These are phyloP conservation scores for Penicillium maclennaniae DNA, from an alignment of 495 filamentous ascomycete species.

Conservation along the genomic window DNA sequence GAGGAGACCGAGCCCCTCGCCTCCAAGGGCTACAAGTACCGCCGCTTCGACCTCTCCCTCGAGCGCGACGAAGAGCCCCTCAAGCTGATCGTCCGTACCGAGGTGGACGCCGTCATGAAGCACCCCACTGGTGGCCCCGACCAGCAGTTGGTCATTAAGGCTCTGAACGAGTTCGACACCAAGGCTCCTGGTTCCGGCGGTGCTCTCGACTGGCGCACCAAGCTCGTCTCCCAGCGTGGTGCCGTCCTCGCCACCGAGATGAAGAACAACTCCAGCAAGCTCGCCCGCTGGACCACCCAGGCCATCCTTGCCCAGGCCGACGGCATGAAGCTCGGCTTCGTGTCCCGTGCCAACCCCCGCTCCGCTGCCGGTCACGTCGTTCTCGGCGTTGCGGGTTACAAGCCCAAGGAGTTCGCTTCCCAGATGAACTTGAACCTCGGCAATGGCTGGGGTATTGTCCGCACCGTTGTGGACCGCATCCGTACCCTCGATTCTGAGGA, in stretches of 20 bases:
- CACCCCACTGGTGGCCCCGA: slow-evolving; percentile 83
- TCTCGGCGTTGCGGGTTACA: slow-evolving; percentile 93
- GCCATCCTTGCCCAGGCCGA: slow-evolving; percentile 93
- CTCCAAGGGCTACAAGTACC: slow-evolving; percentile 96
- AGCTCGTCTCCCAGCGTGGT: slow-evolving; percentile 88
- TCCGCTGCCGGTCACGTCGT: slow-evolving; percentile 85
- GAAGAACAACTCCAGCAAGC: slow-evolving; percentile 99
- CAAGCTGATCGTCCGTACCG: slow-evolving; percentile 89
- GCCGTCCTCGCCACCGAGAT: slow-evolving; percentile 97
- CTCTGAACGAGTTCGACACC: slow-evolving; percentile 96
- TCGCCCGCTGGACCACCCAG: slow-evolving; percentile 95
- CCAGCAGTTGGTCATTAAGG: slow-evolving; percentile 87
- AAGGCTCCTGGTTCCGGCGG: slow-evolving; percentile 93
- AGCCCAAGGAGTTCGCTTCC: slow-evolving; percentile 90
- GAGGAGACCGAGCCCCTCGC: slow-evolving; percentile 92
- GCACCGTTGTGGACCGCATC: slow-evolving; percentile 90
- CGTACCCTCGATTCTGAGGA: slow-evolving; percentile 60
- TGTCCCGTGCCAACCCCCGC: slow-evolving; percentile 89
- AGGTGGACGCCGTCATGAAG: slow-evolving; percentile 93
- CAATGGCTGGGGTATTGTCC: slow-evolving; percentile 98
- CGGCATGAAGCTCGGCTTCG: slow-evolving; percentile 98
- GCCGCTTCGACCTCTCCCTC: slow-evolving; percentile 89
- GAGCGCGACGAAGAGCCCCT: slow-evolving; percentile 88
- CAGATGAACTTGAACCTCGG: slow-evolving; percentile 97
- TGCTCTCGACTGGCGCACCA: slow-evolving; percentile 92